phyloP scores from a whole-genome alignment of 2,329 filamentous ascomycete genomes.

The Fonsecaea monophora region DNA sequence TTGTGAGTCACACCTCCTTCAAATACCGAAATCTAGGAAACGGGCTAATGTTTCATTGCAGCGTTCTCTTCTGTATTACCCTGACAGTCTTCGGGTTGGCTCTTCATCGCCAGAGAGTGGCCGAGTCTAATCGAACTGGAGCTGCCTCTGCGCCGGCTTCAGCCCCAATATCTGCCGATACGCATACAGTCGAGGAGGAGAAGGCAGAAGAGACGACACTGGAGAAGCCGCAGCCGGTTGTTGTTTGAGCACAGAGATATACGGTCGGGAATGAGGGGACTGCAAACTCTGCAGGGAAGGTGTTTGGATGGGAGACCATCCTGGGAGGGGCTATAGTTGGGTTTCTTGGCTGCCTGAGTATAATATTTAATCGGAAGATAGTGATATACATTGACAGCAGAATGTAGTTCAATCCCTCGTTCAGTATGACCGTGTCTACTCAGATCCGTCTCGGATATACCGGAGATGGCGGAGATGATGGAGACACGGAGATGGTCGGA shows the following conservation, averaged over 20 bases:
- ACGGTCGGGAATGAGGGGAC: background rate
- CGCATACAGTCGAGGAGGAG: background rate
- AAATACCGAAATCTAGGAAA: background rate
- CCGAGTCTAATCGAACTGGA: background rate
- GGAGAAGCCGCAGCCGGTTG: conserved; percentile 5
- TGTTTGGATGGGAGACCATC: background rate
- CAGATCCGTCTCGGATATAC: background rate
- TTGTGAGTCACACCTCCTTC: conserved; percentile 30
- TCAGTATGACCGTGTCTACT: background rate
- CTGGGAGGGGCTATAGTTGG: background rate
- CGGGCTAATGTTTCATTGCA: conserved; percentile 13
- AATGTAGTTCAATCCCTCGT: background rate
- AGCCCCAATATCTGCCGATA: background rate
- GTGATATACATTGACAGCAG: background rate
- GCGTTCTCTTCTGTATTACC: conserved; percentile 34
- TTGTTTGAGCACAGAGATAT: conserved; percentile 10
- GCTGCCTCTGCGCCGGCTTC: background rate
- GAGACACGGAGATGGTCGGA: background rate
- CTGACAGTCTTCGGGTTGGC: conserved; percentile 33
- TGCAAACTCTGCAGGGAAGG: background rate
- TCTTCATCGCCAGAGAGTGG: conserved; percentile 30
- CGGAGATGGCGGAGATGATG: background rate
- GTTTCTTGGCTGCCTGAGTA: background rate
- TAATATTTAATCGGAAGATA: background rate
- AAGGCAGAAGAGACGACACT: conserved; percentile 5